A percentile compares a stretch with the other conserved stretches of the same genome.
Conservation (phyloP, 2,329 filamentous ascomycete genomes). For the Fusarium keratoplasticum region DNA sequence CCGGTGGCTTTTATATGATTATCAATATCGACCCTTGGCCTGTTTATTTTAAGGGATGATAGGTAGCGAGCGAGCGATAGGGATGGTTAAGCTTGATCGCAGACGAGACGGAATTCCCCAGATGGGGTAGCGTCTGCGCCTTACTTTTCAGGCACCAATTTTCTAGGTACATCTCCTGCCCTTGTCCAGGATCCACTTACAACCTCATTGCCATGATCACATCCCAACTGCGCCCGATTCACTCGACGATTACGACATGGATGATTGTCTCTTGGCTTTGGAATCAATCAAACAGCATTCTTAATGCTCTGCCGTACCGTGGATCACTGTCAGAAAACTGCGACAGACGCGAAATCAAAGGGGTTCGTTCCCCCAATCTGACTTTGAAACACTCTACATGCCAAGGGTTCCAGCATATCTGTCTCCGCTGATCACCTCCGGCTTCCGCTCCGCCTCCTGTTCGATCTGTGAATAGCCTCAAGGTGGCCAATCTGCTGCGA, state of each 20-base stretch:
- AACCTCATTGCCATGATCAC: slow-evolving; percentile 7
- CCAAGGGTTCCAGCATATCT: slow-evolving; percentile 12
- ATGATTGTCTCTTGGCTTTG: not conserved
- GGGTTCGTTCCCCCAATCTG: slow-evolving; percentile 24
- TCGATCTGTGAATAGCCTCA: slow-evolving; percentile 17
- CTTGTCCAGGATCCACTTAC: slow-evolving; percentile 10
- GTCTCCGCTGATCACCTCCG: slow-evolving; percentile 8
- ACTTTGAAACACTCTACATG: slow-evolving; percentile 25
- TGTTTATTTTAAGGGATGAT: not conserved
- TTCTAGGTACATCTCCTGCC: not conserved
- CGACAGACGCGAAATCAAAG: slow-evolving; percentile 17
- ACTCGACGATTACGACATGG: not conserved
- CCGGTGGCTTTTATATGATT: not conserved
- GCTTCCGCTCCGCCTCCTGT: not conserved
- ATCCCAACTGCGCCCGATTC: not conserved
- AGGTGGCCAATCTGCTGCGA: not conserved
- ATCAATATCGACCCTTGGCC: not conserved
- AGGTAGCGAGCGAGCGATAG: not conserved
- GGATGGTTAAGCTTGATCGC: not conserved
- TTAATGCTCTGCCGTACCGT: not conserved
- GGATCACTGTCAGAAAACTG: slow-evolving; percentile 2
- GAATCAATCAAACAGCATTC: not conserved
- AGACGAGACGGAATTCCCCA: not conserved
- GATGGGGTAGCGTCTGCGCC: not conserved
- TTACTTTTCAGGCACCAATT: not conserved